Evolutionary conservation across 2,329 filamentous ascomycete genomes (phyloP).

Genomic region (Fusarium acutatum): DNA sequence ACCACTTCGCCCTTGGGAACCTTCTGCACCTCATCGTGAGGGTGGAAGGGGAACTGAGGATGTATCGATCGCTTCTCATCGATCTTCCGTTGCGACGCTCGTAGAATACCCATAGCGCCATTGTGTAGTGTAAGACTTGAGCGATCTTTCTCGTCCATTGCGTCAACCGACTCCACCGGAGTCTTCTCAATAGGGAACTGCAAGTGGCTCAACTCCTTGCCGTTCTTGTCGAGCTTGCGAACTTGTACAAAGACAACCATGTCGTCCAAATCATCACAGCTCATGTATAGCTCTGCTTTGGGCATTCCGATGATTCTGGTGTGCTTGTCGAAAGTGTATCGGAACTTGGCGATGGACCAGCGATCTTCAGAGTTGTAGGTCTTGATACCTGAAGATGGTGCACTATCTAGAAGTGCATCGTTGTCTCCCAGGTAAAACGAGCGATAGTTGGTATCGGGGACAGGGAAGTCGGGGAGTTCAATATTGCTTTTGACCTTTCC

Average conservation of each 20-base stretch:
- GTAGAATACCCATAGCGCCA: constrained; percentile 4
- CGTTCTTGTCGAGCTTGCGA: constrained; percentile 6
- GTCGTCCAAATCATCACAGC: constrained; percentile 17
- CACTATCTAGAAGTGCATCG: neutral
- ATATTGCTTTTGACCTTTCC: constrained; percentile 27
- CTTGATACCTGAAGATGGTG: neutral
- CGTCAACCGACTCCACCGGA: neutral
- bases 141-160: constrained; percentile 4
- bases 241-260: constrained; percentile 15
- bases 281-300: constrained; percentile 28
- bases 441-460: constrained; percentile 3
- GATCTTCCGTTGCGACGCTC: constrained; percentile 11
- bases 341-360: constrained; percentile 26
- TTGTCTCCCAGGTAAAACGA: constrained; percentile 9
- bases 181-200: constrained; percentile 16
- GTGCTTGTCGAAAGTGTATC: constrained; percentile 17
- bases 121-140: constrained; percentile 14
- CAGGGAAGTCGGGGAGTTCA: constrained; percentile 23
- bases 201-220: constrained; percentile 12
- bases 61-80: neutral
- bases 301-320: constrained; percentile 19
- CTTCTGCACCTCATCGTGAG: constrained; percentile 9
- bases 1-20: constrained; percentile 12
- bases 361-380: constrained; percentile 23
- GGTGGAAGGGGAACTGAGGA: constrained; percentile 11